Base-by-base conservation (phyloP, 306 rosid genomes). In the Citrullus mucosospermus region DNA sequence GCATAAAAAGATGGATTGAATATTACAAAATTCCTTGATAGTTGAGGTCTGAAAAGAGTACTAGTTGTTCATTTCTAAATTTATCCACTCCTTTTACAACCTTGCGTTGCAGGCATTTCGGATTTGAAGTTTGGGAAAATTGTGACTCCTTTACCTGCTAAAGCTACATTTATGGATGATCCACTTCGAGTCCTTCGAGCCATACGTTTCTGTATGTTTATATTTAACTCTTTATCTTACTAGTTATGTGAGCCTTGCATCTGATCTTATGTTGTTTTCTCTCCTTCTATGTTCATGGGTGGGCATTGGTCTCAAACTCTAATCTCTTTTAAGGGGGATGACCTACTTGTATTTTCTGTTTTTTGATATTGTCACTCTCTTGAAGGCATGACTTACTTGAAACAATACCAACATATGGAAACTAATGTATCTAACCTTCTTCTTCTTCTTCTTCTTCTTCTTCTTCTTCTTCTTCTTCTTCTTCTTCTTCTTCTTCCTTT, bases 181-280 rank as follows among this genome's bases (percentile, higher is more conserved):
- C 97, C 97, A 8, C 86, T 95, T 50, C 90, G 97, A 80, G 98
- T 92, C 83, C 96, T 92, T 80, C 89, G 98, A 77, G 97, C 98
- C 78, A 89, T 95, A 86, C 92, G 98, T 41, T 95, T 95, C 81
- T 93, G 97, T 95, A 88, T 14, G 55, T 60, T 59, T 58, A 17
- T 56, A 22, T 70, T 20, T 4, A 44, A 44, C 44, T 20, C 6
- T 70, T 25, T 70, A 32, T 72, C 41, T 71, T 25, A 50, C 28
- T 48, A 46, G 6, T 48, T 71, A 71, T 10, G 38, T 34, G 48
- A 75, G 14, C 77, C 77, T 28, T 10, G 77, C 11, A 50, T 18
- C 22, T 15, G 4, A 51, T 53, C 43, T 48, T 51, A n/a, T 51
- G 43, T 73, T 53, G 22, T 51, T 71, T 30, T 74, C 17, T 74